Conservation (phyloP, 495 filamentous ascomycete species). For the Collariella sp. region DNA sequence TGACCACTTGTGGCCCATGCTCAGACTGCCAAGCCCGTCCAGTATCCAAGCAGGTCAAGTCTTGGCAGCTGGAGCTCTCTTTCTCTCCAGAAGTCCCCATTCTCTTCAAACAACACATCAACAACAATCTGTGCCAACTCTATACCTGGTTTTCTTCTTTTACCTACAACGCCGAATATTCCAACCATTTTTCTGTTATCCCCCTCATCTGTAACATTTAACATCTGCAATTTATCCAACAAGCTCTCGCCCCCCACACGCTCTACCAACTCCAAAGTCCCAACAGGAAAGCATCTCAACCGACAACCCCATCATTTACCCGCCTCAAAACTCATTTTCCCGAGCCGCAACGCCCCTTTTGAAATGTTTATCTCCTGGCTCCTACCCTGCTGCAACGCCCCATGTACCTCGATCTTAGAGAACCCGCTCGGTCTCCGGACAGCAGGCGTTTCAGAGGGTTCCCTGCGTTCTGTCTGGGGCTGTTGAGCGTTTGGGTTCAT, state of each 20-base stretch:
- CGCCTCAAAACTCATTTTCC: slow-evolving; percentile 41
- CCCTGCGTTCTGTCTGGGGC: neutral
- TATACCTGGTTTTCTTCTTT: too few species aligned
- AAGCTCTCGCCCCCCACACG: neutral
- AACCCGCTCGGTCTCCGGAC: slow-evolving; percentile 24
- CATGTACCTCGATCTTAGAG: neutral
- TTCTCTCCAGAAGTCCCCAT: neutral
- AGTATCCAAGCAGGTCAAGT: too few species aligned
- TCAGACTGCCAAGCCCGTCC: neutral
- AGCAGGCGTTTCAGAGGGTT: slow-evolving; percentile 18
- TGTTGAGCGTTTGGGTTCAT: slow-evolving; percentile 12
- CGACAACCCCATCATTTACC: slow-evolving; percentile 55
- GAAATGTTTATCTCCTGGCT: slow-evolving; percentile 23
- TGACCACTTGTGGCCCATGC: slow-evolving; percentile 14
- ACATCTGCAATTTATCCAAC: slow-evolving; percentile 31
- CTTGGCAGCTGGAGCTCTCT: too few species aligned
- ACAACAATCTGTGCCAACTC: too few species aligned
- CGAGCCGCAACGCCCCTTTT: slow-evolving; percentile 38
- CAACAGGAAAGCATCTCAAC: slow-evolving; percentile 52
- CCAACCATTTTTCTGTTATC: too few species aligned
- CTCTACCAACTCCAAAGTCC: slow-evolving; percentile 37
- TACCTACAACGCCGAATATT: too few species aligned
- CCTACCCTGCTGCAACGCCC: neutral
- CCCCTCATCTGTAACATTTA: too few species aligned
- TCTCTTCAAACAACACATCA: slow-evolving; percentile 2